These are phyloP conservation scores for Suillus ampliporus DNA, from an alignment of 768 basidiomycete species.

Conservation along the genomic window DNA sequence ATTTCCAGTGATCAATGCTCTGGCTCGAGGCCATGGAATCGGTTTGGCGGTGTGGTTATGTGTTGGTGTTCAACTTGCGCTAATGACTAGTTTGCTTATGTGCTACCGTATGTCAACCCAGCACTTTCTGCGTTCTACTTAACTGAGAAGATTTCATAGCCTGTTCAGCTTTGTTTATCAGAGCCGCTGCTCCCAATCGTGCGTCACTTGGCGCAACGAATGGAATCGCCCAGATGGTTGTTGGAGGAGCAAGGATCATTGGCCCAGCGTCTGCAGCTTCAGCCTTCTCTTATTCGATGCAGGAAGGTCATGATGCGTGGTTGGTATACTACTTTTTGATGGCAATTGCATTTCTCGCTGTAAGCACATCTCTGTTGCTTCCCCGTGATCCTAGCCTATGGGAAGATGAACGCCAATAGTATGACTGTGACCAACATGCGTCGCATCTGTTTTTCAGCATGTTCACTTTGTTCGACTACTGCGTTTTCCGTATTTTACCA, in stretches of 20 bases:
- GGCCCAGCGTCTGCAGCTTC: conserved; percentile 1
- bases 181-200: conserved; percentile 10
- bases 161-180: neutral
- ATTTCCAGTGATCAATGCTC: conserved; percentile 38
- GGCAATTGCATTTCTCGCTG: neutral
- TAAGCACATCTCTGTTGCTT: neutral
- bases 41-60: conserved; percentile 31
- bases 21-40: conserved; percentile 29
- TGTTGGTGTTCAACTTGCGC: conserved; percentile 30
- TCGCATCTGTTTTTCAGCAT: too few relatives aligned
- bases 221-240: neutral
- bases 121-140: neutral
- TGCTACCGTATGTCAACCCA: conserved; percentile 33
- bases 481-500: too few relatives aligned
- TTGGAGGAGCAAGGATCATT: neutral
- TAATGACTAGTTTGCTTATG: conserved; percentile 33
- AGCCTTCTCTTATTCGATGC: neutral
- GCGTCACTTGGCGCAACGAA: neutral
- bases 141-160: neutral
- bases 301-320: conserved; percentile 1
- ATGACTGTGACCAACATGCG: neutral
- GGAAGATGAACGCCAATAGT: neutral
- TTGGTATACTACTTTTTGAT: neutral
- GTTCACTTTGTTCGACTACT: too few relatives aligned
- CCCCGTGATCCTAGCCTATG: neutral